Evolutionary conservation across 352 stramenopile genomes (phyloP).

Genomic region (Phytophthora tentaculata): DNA sequence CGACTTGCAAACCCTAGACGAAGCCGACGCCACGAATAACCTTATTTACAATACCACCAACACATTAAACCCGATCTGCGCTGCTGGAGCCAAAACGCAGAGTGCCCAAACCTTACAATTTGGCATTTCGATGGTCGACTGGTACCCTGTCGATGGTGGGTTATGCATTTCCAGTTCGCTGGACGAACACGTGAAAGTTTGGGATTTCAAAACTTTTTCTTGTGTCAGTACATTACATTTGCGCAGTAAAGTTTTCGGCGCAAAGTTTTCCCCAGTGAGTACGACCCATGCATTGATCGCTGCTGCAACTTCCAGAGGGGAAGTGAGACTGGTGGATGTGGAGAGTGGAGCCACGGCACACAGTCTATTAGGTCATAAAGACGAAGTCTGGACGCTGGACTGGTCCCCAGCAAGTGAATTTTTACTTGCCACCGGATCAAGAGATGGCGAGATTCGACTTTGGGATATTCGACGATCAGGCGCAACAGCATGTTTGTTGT

Average conservation of each 20-base stretch:
- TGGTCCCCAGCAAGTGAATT: conserved; percentile 82
- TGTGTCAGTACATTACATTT: conserved; percentile 71
- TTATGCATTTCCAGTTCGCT: conserved; percentile 82
- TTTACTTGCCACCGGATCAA: conserved; percentile 62
- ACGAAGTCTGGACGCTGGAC: conserved; percentile 77
- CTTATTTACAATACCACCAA: conserved; percentile 44
- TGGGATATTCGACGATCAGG: conserved; percentile 91
- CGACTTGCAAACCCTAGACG: conserved; percentile 62
- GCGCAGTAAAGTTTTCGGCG: conserved; percentile 62
- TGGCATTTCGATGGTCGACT: conserved; percentile 84
- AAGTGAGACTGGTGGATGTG: conserved; percentile 85
- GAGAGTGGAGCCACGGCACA: conserved; percentile 64
- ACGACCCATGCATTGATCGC: conserved; percentile 73
- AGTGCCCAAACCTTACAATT: conserved; percentile 40
- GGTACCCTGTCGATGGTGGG: conserved; percentile 86
- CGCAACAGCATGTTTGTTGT: conserved; percentile 81
- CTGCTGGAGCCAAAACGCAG: conserved; percentile 19
- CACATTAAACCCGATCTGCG: conserved; percentile 35
- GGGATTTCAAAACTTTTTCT: conserved; percentile 79
- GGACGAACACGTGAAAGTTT: conserved; percentile 72
- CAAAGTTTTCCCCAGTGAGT: conserved; percentile 69
- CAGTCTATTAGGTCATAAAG: conserved; percentile 76
- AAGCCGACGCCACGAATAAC: conserved; percentile 14
- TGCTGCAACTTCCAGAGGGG: conserved; percentile 56
- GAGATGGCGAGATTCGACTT: conserved; percentile 73